Evolutionary conservation across 2,329 filamentous ascomycete genomes (phyloP), one percentile per base, ranked within the genome.

Genomic region (Claviceps fusiformis): DNA sequence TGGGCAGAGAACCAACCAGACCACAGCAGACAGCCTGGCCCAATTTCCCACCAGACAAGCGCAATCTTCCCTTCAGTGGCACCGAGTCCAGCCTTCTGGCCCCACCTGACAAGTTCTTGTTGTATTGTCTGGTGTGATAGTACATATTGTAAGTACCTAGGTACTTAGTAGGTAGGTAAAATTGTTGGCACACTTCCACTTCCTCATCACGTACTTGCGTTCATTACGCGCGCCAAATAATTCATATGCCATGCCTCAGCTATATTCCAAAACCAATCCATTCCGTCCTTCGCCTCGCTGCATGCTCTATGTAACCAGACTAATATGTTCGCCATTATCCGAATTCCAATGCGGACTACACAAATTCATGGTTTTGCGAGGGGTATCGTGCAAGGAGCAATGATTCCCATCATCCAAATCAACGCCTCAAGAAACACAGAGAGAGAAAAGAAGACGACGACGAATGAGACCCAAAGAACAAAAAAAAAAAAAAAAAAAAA

Each of bases 361-460:
- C 33, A 27, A 53, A 56, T 53, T 11, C 52, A 54, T 45, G 33
- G 33, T 11, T 39, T 54, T 35, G 35, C 54, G 52, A 61, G 51
- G 55, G 57, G 59, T 58, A 60, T 60, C 55, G 54, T 58, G 55
- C 46, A 41, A 52, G 53, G 43, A 48, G 48, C 53, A 57, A 56
- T 54, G 50, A 58, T 55, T 59, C 52, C 58, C 59, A 55, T 55
- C 41, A 50, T 57, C 55, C 58, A 55, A 57, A 55, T 57, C 51
- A 51, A 56, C 47, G 31, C 50, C 45, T 52, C 48, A 52, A 17
- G 17, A 37, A 37, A 37, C 35, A 37, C 24, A 24, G 24, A 24
- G 24, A 24, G 24, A 3, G 24, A 24, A 24, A 24, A 24, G 24
- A 24, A 24, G 24, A 24, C 24, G 24, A 24, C 2, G 24, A 24